Conservation (phyloP, 257 asterid genomes). For the Solanum acaule region DNA sequence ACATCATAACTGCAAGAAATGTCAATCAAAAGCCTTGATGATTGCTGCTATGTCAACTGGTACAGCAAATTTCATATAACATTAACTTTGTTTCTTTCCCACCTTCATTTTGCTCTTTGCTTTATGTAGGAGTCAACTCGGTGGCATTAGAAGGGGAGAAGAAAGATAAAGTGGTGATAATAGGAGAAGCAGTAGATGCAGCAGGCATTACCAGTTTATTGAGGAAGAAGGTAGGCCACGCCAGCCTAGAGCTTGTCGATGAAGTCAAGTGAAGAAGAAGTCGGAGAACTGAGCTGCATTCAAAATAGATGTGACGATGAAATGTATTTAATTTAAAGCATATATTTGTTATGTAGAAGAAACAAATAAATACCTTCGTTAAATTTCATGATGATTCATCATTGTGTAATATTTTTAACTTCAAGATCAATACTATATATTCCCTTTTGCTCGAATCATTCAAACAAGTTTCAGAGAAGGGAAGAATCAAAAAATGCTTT, state of each 20-base stretch:
- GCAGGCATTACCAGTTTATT: slow-evolving; percentile 21
- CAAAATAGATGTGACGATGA: not conserved
- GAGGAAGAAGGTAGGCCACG: slow-evolving; percentile 44
- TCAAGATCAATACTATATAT: not conserved
- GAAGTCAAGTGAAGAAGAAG: not conserved
- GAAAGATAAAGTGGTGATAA: slow-evolving; percentile 28
- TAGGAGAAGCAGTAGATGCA: slow-evolving; percentile 38
- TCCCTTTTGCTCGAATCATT: not conserved
- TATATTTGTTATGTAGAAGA: not conserved
- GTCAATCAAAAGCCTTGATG: slow-evolving; percentile 38
- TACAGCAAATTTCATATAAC: not conserved
- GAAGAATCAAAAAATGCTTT: not conserved
- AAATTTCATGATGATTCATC: not conserved
- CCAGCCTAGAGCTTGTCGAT: slow-evolving; percentile 26
- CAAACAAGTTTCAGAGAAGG: not conserved
- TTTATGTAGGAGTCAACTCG: slow-evolving; percentile 25
- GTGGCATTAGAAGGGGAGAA: slow-evolving; percentile 29
- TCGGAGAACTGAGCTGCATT: not conserved
- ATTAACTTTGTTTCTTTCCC: not conserved
- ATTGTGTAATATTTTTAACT: not conserved
- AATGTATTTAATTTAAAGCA: not conserved
- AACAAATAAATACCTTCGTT: not conserved
- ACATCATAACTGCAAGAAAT: slow-evolving; percentile 24
- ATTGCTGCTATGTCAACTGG: slow-evolving; percentile 43
- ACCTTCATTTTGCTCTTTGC: not conserved